Evolutionary conservation across 2,329 filamentous ascomycete genomes (phyloP), one percentile per base, ranked within the genome.

Genomic region (Didymellaceae sp.): DNA sequence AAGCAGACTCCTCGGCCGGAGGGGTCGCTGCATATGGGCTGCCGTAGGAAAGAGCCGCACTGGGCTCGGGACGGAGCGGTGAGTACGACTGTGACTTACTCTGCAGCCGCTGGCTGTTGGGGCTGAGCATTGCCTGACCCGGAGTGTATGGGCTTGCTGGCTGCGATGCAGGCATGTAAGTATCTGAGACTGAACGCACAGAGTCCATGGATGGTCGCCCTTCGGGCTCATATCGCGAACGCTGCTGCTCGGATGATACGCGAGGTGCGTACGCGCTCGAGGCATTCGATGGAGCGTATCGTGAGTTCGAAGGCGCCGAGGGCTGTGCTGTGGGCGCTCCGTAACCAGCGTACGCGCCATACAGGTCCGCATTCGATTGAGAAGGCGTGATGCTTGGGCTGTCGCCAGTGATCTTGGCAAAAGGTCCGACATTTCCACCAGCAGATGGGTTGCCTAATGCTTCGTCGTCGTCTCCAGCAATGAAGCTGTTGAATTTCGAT

Each of bases 401-500:
- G 24, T 86, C 85, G n/a, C 88, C 85, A 21, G 88, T 81, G 43
- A 97, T 85, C 45, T 88, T 88, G 6, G 89, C 87, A 71, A 99
- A 97, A 1, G 91, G 91, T 0, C 91, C 90, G 16, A 71, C 75
- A 40, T 82, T 82, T 25, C 72, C 79, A 34, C 83, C 84, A 5
- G 78, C 78, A 10, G 83, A 78, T 7, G 79, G 83, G 45, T 81
- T 81, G 0, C 82, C 84, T 8, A 79, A 79, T 25, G 80, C 79
- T 42, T 91, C 88, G 43, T 84, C 84, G 45, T 97, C 93, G 52
- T 97, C 93, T 11, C 94, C 95, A 42, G 89, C 86, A 54, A 99
- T 91, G 67, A 99, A 99, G 66, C 91, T 97, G 75, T 92, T 97
- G 75, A 99, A 97, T 52, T 89, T 91, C 58, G 86, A 91, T 83